Evolutionary conservation across 139 green algal species (phyloP).

Genomic region (Haematococcus sp.): DNA sequence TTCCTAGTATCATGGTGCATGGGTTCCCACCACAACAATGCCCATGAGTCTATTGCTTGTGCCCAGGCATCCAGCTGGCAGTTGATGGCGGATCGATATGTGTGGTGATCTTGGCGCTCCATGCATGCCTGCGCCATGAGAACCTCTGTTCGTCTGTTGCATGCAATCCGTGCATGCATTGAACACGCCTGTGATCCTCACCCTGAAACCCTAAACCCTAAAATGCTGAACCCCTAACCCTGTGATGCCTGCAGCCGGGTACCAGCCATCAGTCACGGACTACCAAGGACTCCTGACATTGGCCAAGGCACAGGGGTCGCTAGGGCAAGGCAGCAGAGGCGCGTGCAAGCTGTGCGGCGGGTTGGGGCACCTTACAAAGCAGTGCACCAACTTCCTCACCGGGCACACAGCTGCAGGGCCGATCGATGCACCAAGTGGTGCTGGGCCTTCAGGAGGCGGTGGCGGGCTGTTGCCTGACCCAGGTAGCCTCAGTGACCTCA

Average conservation of each 20-base stretch:
- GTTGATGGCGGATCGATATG: too few relatives aligned
- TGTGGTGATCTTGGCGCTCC: background rate
- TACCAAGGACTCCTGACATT: slow-evolving; percentile 69
- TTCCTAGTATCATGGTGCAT: too few relatives aligned
- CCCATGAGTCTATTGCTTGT: too few relatives aligned
- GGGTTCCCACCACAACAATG: too few relatives aligned
- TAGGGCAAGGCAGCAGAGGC: slow-evolving; percentile 44
- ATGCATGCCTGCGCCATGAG: too few relatives aligned
- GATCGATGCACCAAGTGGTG: slow-evolving; percentile 2
- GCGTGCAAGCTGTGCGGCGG: slow-evolving; percentile 81
- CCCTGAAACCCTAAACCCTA: too few relatives aligned
- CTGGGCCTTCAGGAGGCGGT: background rate
- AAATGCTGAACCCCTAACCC: too few relatives aligned
- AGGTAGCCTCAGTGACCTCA: slow-evolving; percentile 25
- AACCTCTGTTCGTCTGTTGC: too few relatives aligned
- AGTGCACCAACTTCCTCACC: slow-evolving; percentile 77
- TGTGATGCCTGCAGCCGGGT: slow-evolving; percentile 57
- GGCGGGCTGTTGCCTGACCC: slow-evolving; percentile 22
- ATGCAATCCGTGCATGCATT: too few relatives aligned
- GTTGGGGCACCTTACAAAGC: slow-evolving; percentile 84
- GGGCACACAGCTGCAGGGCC: slow-evolving; percentile 21
- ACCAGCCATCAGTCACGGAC: slow-evolving; percentile 63
- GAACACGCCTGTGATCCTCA: too few relatives aligned
- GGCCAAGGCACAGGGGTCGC: slow-evolving; percentile 61
- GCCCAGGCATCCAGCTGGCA: too few relatives aligned